Conservation (phyloP, 2,329 filamentous ascomycete genomes). For the Paradendryphiella salina region DNA sequence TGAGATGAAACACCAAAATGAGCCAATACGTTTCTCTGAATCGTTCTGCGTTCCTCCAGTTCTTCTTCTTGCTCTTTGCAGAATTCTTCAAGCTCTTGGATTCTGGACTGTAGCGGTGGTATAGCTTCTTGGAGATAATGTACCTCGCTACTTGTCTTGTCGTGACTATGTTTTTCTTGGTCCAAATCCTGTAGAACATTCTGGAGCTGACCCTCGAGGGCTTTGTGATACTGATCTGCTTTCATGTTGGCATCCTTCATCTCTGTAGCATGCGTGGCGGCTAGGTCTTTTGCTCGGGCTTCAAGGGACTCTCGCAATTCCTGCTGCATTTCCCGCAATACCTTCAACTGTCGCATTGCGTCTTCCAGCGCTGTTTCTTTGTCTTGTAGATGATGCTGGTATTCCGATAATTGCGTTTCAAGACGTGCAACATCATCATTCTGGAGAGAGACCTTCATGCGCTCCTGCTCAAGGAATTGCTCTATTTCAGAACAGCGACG, state of each 20-base stretch:
- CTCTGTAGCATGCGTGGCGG: conserved; percentile 22
- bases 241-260: conserved; percentile 19
- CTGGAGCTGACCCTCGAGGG: conserved; percentile 26
- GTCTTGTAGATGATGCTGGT: conserved; percentile 25
- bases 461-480: conserved; percentile 33
- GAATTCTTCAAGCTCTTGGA: conserved; percentile 32
- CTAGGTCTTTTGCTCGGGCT: conserved; percentile 19
- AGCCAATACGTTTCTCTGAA: conserved; percentile 32
- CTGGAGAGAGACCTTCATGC: conserved; percentile 12
- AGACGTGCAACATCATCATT: conserved; percentile 31
- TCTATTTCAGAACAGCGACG: conserved; percentile 27
- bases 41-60: conserved; percentile 31
- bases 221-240: conserved; percentile 18
- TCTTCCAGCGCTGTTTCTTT: conserved; percentile 25
- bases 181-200: conserved; percentile 11
- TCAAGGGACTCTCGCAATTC: conserved; percentile 27
- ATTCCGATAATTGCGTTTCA: conserved; percentile 16
- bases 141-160: conserved; percentile 22
- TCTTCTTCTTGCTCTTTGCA: conserved; percentile 38
- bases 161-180: conserved; percentile 14
- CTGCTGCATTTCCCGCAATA: conserved; percentile 24
- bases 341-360: conserved; percentile 16
- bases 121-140: conserved; percentile 22
- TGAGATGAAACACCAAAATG: conserved; percentile 29
- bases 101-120: conserved; percentile 23